Conservation (phyloP, 2,329 filamentous ascomycete species). For the Plectosphaerella plurivora region DNA sequence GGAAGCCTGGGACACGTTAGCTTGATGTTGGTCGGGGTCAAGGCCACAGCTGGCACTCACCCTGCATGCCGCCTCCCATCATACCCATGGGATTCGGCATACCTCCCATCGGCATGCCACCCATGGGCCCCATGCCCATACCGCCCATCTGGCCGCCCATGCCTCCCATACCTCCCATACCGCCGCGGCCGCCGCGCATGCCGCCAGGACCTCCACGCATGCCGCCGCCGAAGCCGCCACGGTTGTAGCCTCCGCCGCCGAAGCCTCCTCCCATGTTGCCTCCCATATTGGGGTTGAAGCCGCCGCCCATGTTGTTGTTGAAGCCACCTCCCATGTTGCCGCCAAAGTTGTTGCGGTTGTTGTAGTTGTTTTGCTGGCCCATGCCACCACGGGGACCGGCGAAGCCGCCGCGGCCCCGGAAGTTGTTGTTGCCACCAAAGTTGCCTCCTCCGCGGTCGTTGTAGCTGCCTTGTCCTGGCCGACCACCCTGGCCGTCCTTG, state of each 20-base stretch:
- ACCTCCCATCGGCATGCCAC: conserved; percentile 50
- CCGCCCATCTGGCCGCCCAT: conserved; percentile 24
- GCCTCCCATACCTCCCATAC: conserved; percentile 41
- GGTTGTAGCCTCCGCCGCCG: conserved; percentile 41
- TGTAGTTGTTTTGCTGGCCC: conserved; percentile 40
- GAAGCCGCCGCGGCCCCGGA: conserved; percentile 46
- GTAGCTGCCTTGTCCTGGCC: conserved; percentile 44
- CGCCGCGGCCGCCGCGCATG: conserved; percentile 44
- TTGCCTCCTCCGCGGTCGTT: conserved; percentile 40
- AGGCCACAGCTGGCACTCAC: conserved; percentile 23
- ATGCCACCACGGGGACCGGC: conserved; percentile 45
- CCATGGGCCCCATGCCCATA: conserved; percentile 46
- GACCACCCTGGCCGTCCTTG: conserved; percentile 57
- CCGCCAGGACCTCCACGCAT: conserved; percentile 40
- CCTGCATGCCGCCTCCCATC: conserved; percentile 53
- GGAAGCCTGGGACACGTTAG: conserved; percentile 49
- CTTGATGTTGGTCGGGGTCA: not conserved
- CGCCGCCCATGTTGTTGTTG: conserved; percentile 29
- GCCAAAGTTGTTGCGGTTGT: conserved; percentile 27
- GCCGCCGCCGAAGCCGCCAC: conserved; percentile 43
- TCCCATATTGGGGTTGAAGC: conserved; percentile 27
- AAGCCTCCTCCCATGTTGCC: conserved; percentile 38
- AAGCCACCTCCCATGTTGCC: conserved; percentile 38
- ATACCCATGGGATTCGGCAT: conserved; percentile 42
- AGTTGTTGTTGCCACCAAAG: conserved; percentile 38